Evolutionary conservation across 257 asterid species (phyloP).

Genomic region (Euphrasia confusa): DNA sequence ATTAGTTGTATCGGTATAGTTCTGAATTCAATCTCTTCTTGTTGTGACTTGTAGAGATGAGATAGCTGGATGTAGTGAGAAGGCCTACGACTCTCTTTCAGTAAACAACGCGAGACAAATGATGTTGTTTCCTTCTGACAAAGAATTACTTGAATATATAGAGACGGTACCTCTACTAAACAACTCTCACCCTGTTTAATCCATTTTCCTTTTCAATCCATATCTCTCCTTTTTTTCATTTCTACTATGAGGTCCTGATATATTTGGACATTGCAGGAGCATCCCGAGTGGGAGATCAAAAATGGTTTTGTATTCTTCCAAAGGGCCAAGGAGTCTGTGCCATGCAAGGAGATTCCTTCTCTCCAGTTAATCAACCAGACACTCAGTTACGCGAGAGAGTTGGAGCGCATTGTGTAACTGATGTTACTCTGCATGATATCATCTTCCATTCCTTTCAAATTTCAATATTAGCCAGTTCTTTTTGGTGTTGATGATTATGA

Average conservation of each 20-base stretch:
- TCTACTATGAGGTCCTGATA: not conserved
- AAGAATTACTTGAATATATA: slow-evolving; percentile 55
- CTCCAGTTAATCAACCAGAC: slow-evolving; percentile 91
- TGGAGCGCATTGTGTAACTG: slow-evolving; percentile 72
- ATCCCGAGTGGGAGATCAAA: slow-evolving; percentile 85
- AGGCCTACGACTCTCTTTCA: slow-evolving; percentile 82
- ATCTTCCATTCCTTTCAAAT: not conserved
- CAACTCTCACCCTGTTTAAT: slow-evolving; percentile 10
- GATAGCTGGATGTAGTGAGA: slow-evolving; percentile 95
- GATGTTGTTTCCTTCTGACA: slow-evolving; percentile 68
- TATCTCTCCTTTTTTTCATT: not conserved
- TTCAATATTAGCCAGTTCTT: not conserved
- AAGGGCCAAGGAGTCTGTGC: slow-evolving; percentile 61
- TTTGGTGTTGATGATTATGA: not conserved
- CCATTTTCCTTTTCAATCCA: not conserved
- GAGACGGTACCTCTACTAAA: slow-evolving; percentile 36
- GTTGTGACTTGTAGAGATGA: slow-evolving; percentile 57
- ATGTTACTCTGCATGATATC: not conserved
- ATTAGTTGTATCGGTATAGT: too few species aligned
- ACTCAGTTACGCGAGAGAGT: slow-evolving; percentile 83
- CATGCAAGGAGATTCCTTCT: slow-evolving; percentile 96
- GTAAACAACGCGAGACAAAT: slow-evolving; percentile 56
- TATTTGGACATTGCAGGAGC: slow-evolving; percentile 57
- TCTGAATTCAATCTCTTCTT: not conserved
- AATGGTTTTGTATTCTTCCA: slow-evolving; percentile 59